Evolutionary conservation across 2,329 filamentous ascomycete species (phyloP).

Genomic region (Colletotrichum agaves): DNA sequence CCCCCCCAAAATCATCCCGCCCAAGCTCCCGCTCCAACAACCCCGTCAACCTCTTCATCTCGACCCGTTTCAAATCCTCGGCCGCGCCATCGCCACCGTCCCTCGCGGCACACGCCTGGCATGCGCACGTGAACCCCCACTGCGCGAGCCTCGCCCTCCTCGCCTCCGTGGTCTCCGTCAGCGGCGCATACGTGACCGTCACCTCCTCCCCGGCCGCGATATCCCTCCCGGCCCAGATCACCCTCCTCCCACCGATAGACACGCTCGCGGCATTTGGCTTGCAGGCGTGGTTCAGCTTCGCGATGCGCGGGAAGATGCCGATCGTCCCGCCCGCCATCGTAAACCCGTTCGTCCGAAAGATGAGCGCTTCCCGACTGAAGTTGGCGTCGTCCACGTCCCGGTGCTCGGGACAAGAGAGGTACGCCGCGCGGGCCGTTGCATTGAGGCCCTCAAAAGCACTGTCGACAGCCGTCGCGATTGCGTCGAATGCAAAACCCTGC

Average conservation of each 20-base stretch:
- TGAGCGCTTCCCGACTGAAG: slow-evolving; percentile 41
- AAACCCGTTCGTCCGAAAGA: slow-evolving; percentile 55
- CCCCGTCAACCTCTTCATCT: slow-evolving; percentile 45
- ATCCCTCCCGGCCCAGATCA: slow-evolving; percentile 47
- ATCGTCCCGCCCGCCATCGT: slow-evolving; percentile 44
- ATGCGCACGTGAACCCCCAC: slow-evolving; percentile 42
- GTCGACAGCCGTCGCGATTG: slow-evolving; percentile 48
- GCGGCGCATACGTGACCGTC: slow-evolving; percentile 49
- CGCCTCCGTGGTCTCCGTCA: slow-evolving; percentile 43
- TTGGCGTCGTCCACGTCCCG: slow-evolving; percentile 38
- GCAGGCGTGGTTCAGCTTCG: slow-evolving; percentile 54
- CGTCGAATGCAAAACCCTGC: slow-evolving; percentile 46
- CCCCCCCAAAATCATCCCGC: slow-evolving; percentile 29
- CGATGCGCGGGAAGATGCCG: slow-evolving; percentile 48
- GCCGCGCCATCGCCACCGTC: slow-evolving; percentile 45
- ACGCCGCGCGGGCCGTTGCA: slow-evolving; percentile 43
- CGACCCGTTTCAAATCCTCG: slow-evolving; percentile 40
- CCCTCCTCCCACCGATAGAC: slow-evolving; percentile 50
- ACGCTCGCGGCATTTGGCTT: slow-evolving; percentile 45
- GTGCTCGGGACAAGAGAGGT: slow-evolving; percentile 45
- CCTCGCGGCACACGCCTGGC: slow-evolving; percentile 47
- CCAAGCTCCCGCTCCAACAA: slow-evolving; percentile 47
- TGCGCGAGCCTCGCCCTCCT: slow-evolving; percentile 48
- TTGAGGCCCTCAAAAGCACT: slow-evolving; percentile 31
- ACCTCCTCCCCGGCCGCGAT: slow-evolving; percentile 48